Conservation (phyloP, 345 rosid genomes). For the Barbarea vulgaris region DNA sequence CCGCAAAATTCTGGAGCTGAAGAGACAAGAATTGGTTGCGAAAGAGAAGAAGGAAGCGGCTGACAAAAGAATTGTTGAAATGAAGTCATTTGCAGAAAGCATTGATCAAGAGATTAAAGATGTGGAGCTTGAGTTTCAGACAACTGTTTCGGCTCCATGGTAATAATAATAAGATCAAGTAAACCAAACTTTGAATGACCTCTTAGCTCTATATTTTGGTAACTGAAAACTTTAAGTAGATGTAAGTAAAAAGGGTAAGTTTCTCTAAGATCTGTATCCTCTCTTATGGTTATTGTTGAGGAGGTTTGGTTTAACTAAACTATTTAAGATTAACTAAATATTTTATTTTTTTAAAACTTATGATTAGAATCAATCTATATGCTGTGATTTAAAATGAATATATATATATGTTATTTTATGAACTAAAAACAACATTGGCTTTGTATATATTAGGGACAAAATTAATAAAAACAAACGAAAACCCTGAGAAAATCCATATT, state of each 20-base stretch:
- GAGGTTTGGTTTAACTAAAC: neutral
- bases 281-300: neutral
- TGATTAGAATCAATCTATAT: neutral
- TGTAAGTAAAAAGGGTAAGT: too few species aligned
- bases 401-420: too few species aligned
- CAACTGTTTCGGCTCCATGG: slow-evolving; percentile 53
- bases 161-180: slow-evolving; percentile 24
- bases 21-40: slow-evolving; percentile 35
- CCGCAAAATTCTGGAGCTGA: slow-evolving; percentile 45
- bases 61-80: slow-evolving; percentile 24
- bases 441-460: too few species aligned
- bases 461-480: neutral
- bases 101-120: slow-evolving; percentile 22
- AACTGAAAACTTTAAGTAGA: neutral
- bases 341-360: neutral
- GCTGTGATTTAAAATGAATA: too few species aligned
- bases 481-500: neutral
- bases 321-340: neutral
- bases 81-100: slow-evolving; percentile 31
- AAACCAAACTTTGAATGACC: neutral
- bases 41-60: slow-evolving; percentile 40
- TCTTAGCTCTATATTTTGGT: neutral
- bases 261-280: neutral
- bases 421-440: too few species aligned
- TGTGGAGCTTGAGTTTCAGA: slow-evolving; percentile 38